Conservation (phyloP, 352 stramenopile species). For the Globisporangium echinulatum region DNA sequence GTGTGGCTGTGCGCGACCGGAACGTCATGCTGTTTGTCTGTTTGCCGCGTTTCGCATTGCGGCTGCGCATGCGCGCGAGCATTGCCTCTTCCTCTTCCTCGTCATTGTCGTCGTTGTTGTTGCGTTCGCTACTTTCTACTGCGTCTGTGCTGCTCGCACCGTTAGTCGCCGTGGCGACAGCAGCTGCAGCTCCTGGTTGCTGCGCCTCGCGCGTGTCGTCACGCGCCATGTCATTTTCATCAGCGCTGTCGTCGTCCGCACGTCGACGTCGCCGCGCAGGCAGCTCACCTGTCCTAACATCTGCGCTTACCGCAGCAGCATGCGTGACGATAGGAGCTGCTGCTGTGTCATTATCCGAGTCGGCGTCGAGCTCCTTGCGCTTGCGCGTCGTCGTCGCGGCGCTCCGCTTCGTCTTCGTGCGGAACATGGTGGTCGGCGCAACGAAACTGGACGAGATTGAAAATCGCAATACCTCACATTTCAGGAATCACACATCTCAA, state of each 20-base stretch:
- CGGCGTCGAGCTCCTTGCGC: slow-evolving; percentile 21
- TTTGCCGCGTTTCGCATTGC: neutral
- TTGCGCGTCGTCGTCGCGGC: slow-evolving; percentile 12
- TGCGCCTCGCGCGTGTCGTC: no score
- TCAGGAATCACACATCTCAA: no score
- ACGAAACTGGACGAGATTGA: no score
- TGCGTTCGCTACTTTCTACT: neutral
- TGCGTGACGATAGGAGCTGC: no score
- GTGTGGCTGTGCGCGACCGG: no score
- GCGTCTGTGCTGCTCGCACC: neutral
- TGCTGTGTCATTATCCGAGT: slow-evolving; percentile 10
- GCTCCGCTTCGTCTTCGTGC: slow-evolving; percentile 27
- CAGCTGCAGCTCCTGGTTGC: neutral
- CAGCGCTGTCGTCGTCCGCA: no score
- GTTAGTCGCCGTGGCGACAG: neutral
- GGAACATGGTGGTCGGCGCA: slow-evolving; percentile 19
- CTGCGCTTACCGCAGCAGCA: no score
- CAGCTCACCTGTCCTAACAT: no score
- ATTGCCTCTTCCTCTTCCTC: slow-evolving; percentile 9
- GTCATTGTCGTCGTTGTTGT: slow-evolving; percentile 5
- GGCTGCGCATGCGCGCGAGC: slow-evolving; percentile 30
- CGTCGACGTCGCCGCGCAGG: no score
- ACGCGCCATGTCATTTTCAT: no score
- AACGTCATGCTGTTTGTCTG: no score
- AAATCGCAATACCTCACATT: no score